These are phyloP conservation scores for Vigna radiata DNA, from an alignment of 306 rosid species.

Conservation along the genomic window DNA sequence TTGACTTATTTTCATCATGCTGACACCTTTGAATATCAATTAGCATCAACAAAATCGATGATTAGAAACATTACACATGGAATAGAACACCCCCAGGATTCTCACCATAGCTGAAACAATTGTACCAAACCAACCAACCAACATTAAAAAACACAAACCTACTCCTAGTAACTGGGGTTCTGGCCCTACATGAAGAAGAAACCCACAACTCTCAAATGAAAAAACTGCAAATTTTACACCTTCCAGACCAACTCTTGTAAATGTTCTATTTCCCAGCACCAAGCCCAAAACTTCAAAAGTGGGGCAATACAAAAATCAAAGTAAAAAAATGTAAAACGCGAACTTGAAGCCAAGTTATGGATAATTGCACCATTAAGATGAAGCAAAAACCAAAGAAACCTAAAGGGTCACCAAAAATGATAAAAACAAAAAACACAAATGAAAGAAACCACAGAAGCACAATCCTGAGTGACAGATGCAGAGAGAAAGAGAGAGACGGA, in stretches of 20 bases:
- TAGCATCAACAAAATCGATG: constrained; percentile 27
- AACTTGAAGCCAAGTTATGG: constrained; percentile 36
- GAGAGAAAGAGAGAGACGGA: background rate
- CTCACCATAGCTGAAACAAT: constrained; percentile 21
- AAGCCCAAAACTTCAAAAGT: constrained; percentile 36
- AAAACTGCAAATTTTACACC: constrained; percentile 26
- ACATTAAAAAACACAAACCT: background rate
- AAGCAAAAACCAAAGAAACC: constrained; percentile 13
- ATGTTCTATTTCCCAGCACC: constrained; percentile 14
- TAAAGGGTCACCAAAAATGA: constrained; percentile 40
- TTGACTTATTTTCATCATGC: constrained; percentile 24
- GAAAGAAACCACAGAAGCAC: constrained; percentile 16
- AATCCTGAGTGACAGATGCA: constrained; percentile 27
- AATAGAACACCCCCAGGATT: background rate
- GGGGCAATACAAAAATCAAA: constrained; percentile 9
- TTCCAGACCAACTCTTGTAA: constrained; percentile 6
- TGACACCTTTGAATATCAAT: constrained; percentile 27
- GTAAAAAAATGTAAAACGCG: constrained; percentile 19
- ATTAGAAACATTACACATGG: background rate
- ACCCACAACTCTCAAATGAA: constrained; percentile 20
- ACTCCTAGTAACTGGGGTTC: constrained; percentile 22
- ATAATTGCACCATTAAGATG: constrained; percentile 21
- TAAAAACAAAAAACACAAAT: background rate
- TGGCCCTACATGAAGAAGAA: constrained; percentile 14
- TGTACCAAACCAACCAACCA: constrained; percentile 17